phyloP scores from a whole-genome alignment of 345 rosid genomes.

The Stellera chamaejasme region DNA sequence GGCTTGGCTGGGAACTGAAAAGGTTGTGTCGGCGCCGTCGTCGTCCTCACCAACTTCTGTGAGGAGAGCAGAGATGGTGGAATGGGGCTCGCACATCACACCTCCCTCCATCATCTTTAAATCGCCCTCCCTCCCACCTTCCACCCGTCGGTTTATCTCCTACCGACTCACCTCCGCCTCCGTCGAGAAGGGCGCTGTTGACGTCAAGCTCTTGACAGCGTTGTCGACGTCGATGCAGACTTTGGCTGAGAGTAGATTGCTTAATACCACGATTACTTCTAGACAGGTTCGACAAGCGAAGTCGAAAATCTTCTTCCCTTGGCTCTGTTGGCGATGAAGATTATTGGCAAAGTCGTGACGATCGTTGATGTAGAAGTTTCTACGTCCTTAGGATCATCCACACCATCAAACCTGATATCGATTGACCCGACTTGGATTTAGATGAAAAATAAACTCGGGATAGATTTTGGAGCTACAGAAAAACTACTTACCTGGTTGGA shows the following conservation, averaged over 20 bases:
- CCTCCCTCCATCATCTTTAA: too few relatives aligned
- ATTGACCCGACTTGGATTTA: neutral
- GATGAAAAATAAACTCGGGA: too few relatives aligned
- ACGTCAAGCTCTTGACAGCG: constrained; percentile 48
- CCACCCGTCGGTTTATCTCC: too few relatives aligned
- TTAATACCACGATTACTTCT: constrained; percentile 67
- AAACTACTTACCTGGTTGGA: constrained; percentile 19
- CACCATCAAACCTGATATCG: constrained; percentile 16
- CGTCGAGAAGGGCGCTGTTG: constrained; percentile 19
- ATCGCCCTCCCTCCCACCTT: too few relatives aligned
- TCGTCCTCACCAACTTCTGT: too few relatives aligned
- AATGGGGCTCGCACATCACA: too few relatives aligned
- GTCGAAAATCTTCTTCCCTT: constrained; percentile 68
- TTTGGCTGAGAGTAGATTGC: constrained; percentile 80
- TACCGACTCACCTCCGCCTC: constrained; percentile 67
- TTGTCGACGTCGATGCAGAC: constrained; percentile 62
- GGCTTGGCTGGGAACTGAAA: too few relatives aligned
- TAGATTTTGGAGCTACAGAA: too few relatives aligned
- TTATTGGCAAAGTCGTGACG: constrained; percentile 61
- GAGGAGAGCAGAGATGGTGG: too few relatives aligned
- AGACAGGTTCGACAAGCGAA: constrained; percentile 41
- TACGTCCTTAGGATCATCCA: constrained; percentile 56
- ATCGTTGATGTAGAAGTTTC: constrained; percentile 45
- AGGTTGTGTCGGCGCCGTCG: too few relatives aligned
- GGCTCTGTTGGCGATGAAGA: constrained; percentile 53